These are phyloP conservation scores for Wickerhamomyces kurtzmanii DNA, from an alignment of 805 yeast species.

Conservation along the genomic window DNA sequence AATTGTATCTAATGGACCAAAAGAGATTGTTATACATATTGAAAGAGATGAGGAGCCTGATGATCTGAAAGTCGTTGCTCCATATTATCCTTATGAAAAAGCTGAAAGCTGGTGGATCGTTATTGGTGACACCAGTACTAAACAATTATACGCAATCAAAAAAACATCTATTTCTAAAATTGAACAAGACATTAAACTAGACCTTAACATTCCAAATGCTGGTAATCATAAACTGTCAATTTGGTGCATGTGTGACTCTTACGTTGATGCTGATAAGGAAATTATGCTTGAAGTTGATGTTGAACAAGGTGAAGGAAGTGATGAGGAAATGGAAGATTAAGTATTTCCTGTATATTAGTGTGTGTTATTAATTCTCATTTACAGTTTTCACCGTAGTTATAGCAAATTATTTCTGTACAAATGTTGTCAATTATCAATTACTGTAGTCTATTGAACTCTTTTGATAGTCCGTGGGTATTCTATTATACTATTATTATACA, in stretches of 20 bases:
- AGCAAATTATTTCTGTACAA: too few relatives aligned
- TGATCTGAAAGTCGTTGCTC: slow-evolving; percentile 48
- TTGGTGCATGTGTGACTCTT: slow-evolving; percentile 89
- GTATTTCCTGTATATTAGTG: too few relatives aligned
- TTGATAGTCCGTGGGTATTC: too few relatives aligned
- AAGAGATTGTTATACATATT: slow-evolving; percentile 35
- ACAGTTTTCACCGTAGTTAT: too few relatives aligned
- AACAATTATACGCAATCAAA: slow-evolving; percentile 64
- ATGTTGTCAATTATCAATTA: too few relatives aligned
- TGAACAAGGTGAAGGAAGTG: slow-evolving; percentile 18
- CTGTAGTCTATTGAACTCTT: too few relatives aligned
- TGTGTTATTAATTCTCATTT: too few relatives aligned
- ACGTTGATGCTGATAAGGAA: slow-evolving; percentile 89
- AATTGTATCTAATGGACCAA: slow-evolving; percentile 37
- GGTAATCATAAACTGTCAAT: slow-evolving; percentile 58
- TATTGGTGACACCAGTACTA: slow-evolving; percentile 53
- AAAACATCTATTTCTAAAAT: slow-evolving; percentile 47
- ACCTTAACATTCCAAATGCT: slow-evolving; percentile 44
- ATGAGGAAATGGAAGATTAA: slow-evolving; percentile 10
- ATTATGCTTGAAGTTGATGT: slow-evolving; percentile 42
- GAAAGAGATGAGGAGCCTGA: slow-evolving; percentile 74
- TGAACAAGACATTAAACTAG: slow-evolving; percentile 39
- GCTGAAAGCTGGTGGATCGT: slow-evolving; percentile 83
- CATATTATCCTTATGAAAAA: slow-evolving; percentile 50
- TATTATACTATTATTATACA: too few relatives aligned